phyloP scores from a whole-genome alignment of 176 grass and related monocot species.

The Elymus sibiricus region DNA sequence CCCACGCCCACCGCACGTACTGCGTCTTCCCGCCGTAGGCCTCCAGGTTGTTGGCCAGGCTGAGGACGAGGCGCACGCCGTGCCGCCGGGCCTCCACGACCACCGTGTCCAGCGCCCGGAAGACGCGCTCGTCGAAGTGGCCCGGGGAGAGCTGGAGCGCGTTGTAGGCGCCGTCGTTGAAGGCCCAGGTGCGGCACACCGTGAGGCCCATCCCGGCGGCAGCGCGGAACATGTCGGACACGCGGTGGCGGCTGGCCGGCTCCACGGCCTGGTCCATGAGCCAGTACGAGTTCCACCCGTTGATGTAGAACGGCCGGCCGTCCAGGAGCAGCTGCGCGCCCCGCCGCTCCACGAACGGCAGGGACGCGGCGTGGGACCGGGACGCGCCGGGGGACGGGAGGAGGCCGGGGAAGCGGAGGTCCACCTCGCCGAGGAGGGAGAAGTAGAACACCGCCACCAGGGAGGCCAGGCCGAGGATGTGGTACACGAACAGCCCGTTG shows the following conservation, averaged over 20 bases:
- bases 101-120: conserved; percentile 80
- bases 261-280: conserved; percentile 95
- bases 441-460: conserved; percentile 73
- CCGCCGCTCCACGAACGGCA: conserved; percentile 73
- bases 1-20: conserved; percentile 97
- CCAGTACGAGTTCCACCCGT: conserved; percentile 99
- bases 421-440: conserved; percentile 59
- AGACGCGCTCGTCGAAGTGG: conserved; percentile 83
- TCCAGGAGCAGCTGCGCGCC: conserved; percentile 57
- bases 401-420: conserved; percentile 33
- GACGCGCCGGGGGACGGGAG: background rate
- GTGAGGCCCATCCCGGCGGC: conserved; percentile 77
- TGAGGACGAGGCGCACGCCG: conserved; percentile 67
- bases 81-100: conserved; percentile 68
- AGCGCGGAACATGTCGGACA: conserved; percentile 47
- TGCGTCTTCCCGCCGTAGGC: conserved; percentile 91
- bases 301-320: conserved; percentile 68
- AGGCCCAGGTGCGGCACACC: conserved; percentile 97
- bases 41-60: conserved; percentile 87
- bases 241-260: conserved; percentile 47
- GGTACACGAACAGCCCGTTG: conserved; percentile 61
- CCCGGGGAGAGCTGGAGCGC: conserved; percentile 78
- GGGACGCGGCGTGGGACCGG: background rate
- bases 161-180: conserved; percentile 95
- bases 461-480: conserved; percentile 64